A percentile compares a stretch with the other conserved stretches of the same genome.
phyloP scores from a whole-genome alignment of 2,329 filamentous ascomycete species.

The Botrytis squamosa region DNA sequence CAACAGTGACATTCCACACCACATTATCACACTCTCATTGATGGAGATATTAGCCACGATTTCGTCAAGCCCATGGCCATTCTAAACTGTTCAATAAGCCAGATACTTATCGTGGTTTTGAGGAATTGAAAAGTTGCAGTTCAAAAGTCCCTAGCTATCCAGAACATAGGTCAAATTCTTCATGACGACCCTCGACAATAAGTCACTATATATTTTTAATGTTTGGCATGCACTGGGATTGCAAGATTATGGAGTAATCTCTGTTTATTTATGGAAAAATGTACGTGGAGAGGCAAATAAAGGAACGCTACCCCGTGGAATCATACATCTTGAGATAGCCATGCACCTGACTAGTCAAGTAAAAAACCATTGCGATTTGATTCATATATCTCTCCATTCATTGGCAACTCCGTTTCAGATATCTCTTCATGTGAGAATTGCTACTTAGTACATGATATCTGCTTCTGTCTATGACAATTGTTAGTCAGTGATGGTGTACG shows the following conservation, averaged over 20 bases:
- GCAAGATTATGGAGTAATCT: neutral
- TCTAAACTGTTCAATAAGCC: neutral
- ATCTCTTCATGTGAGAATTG: neutral
- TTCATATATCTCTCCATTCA: neutral
- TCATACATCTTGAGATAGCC: neutral
- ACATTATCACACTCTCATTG: neutral
- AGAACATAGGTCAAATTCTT: neutral
- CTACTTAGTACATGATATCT: neutral
- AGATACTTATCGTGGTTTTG: neutral
- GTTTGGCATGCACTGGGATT: neutral
- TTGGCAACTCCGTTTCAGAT: neutral
- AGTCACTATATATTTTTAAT: neutral
- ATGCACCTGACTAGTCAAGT: neutral
- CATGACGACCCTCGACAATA: neutral
- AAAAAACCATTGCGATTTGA: neutral
- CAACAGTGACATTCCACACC: neutral
- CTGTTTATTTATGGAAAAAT: neutral
- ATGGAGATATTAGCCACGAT: neutral
- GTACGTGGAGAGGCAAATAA: neutral
- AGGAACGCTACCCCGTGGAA: neutral
- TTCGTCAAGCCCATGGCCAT: neutral
- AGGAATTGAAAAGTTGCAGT: neutral
- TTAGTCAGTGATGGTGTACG: neutral
- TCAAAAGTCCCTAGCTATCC: neutral
- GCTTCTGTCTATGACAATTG: neutral